Base-by-base conservation (phyloP, 225 moss, liverwort and hornwort species). In the Neckera pumila region DNA sequence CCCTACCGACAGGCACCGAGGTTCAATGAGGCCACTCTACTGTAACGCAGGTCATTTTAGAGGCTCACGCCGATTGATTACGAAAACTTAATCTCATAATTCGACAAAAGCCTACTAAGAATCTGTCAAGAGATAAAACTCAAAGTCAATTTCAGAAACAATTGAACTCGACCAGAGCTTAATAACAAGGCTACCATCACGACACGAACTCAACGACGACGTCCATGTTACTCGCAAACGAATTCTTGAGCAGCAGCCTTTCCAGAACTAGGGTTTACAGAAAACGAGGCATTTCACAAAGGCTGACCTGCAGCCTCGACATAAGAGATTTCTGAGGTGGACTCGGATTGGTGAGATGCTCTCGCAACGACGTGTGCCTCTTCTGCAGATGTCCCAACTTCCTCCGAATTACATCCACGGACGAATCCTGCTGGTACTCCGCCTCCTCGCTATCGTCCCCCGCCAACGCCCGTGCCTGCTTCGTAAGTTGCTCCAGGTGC, bases 401-500 rank as follows among this genome's bases (percentile, higher is more conserved):
- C 61, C 86, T 88, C 40, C 94, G 95, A 74, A 96, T 90, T 28
- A 84, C 90, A 42, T 93, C 94, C 91, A 96, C 89, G 25, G 93
- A 91, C 76, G 89, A 85, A 33, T 85, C 91, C 62, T 92, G 85
- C 72, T 92, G 85, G 40, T 85, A 56, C 17, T 93, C 87, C 15
- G 31, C 94, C 25, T 88, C 89, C 84, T 88, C 95, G 43, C 85
- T 93, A 88, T 95, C 94, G 40, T 94, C 95, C n/a, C 96, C 97
- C 11, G 96, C 90, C 87, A 97, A 87, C 60, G 94, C 94, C 61
- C 97, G 95, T 26, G 97, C 95, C 89, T 97, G 97, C 85, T 96
- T 97, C 72, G 97, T 97, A 6, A 97, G 96, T 92, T 97, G 97
- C 92, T 96, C 95, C 91, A 97, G 88, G 58, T 96, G 97, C 89